phyloP scores from a whole-genome alignment of 495 filamentous ascomycete species.

The Tetracladium marchalianum region DNA sequence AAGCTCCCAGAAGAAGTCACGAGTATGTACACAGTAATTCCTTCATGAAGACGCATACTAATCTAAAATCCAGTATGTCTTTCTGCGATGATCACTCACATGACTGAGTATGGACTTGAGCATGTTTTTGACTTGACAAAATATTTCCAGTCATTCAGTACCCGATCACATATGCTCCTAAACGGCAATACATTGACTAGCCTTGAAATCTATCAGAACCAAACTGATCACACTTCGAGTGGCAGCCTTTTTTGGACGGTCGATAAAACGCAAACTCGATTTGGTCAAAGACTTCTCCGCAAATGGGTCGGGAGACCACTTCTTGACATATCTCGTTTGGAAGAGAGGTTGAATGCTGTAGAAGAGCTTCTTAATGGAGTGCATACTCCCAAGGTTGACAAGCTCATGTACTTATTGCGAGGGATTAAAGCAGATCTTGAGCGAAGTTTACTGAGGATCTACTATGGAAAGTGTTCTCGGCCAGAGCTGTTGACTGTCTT shows the following conservation, averaged over 20 bases:
- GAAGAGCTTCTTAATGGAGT: conserved; percentile 73
- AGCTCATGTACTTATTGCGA: conserved; percentile 55
- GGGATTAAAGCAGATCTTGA: conserved; percentile 79
- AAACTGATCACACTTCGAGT: conserved; percentile 76
- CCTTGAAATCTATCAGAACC: conserved; percentile 91
- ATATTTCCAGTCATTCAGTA: conserved; percentile 95
- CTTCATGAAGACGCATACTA: too few species aligned
- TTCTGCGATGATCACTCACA: conserved; percentile 91
- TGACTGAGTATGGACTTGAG: conserved; percentile 87
- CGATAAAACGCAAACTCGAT: conserved; percentile 84
- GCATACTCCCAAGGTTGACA: conserved; percentile 57
- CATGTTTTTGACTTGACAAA: conserved; percentile 96
- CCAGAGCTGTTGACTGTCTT: conserved; percentile 80
- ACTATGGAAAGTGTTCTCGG: conserved; percentile 90
- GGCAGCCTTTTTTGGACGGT: conserved; percentile 94
- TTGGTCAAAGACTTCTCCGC: conserved; percentile 77
- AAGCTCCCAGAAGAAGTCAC: conserved; percentile 78
- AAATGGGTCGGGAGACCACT: conserved; percentile 95
- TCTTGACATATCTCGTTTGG: conserved; percentile 63
- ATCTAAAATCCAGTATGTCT: conserved; percentile 48
- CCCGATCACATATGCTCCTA: conserved; percentile 88
- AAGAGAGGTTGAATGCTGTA: conserved; percentile 79
- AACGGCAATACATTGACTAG: conserved; percentile 93
- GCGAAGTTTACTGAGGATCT: conserved; percentile 86
- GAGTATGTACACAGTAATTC: conserved; percentile 6